phyloP scores from a whole-genome alignment of 2,329 filamentous ascomycete genomes.

The Fusarium equiseti region DNA sequence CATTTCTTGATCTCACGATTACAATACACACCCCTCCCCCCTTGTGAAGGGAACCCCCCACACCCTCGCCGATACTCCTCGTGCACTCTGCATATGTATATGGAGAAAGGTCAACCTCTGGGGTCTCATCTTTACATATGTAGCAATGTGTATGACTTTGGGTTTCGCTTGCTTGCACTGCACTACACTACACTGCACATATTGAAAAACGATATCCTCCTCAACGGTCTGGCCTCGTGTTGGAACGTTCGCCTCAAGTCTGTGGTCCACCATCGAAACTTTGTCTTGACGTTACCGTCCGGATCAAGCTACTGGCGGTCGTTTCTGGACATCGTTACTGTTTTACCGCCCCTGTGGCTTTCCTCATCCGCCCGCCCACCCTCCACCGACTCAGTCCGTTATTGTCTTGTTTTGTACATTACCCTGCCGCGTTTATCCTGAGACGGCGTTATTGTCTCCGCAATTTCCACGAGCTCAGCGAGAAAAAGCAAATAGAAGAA shows the following conservation, averaged over 20 bases:
- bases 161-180: conserved; percentile 38
- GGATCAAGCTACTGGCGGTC: conserved; percentile 41
- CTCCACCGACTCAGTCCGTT: conserved; percentile 37
- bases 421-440: conserved; percentile 37
- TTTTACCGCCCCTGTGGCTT: conserved; percentile 32
- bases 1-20: conserved; percentile 36
- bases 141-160: conserved; percentile 43
- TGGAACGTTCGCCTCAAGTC: conserved; percentile 41
- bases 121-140: conserved; percentile 46
- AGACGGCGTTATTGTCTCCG: conserved; percentile 36
- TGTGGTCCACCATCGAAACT: conserved; percentile 38
- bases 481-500: conserved; percentile 44
- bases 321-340: conserved; percentile 32
- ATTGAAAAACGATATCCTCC: conserved; percentile 40
- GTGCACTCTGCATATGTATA: conserved; percentile 45
- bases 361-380: conserved; percentile 36
- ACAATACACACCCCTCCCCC: conserved; percentile 29
- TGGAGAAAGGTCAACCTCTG: conserved; percentile 41
- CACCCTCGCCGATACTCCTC: conserved; percentile 47
- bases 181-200: conserved; percentile 28
- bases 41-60: conserved; percentile 28
- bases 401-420: conserved; percentile 34
- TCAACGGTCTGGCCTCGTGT: conserved; percentile 45
- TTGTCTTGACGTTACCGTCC: conserved; percentile 32
- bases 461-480: conserved; percentile 43